A percentile compares a stretch with the other conserved stretches of the same genome.
phyloP scores from a whole-genome alignment of 2,329 filamentous ascomycete species.

The Plectosphaerella plurivora region DNA sequence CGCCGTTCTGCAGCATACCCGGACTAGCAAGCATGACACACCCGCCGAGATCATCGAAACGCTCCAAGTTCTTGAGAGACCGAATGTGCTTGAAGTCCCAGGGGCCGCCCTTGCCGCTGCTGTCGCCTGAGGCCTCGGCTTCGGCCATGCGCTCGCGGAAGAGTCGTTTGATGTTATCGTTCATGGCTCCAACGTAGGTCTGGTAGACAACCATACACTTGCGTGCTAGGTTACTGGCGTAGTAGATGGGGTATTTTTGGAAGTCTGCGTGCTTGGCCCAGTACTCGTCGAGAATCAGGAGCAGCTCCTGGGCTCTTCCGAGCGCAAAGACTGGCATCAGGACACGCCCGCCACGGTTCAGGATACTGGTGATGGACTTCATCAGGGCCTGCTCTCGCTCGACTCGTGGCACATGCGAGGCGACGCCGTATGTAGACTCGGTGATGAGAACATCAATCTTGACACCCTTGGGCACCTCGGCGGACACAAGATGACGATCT shows the following conservation, averaged over 20 bases:
- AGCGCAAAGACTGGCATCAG: conserved; percentile 95
- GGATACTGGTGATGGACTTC: conserved; percentile 87
- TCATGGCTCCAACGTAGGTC: conserved; percentile 97
- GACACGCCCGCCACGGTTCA: conserved; percentile 88
- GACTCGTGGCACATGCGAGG: conserved; percentile 82
- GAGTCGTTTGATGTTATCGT: conserved; percentile 96
- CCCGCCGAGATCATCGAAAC: conserved; percentile 91
- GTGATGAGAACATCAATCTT: conserved; percentile 97
- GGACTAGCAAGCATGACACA: conserved; percentile 97
- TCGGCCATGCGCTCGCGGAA: conserved; percentile 91
- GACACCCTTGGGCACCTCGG: conserved; percentile 80
- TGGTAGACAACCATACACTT: conserved; percentile 99
- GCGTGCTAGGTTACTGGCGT: conserved; percentile 88
- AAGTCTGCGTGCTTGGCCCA: conserved; percentile 87
- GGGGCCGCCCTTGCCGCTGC: conserved; percentile 72
- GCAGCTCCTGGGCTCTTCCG: conserved; percentile 86
- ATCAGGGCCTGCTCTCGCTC: conserved; percentile 92
- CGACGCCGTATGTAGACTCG: conserved; percentile 95
- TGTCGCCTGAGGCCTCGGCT: conserved; percentile 74
- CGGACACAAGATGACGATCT: conserved; percentile 91
- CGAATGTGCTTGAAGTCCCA: conserved; percentile 98
- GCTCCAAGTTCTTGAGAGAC: conserved; percentile 85
- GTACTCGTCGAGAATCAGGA: conserved; percentile 94
- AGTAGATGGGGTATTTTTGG: conserved; percentile 93
- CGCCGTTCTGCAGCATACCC: conserved; percentile 97